phyloP scores from a whole-genome alignment of 148 eudicot species.

The Euryodendron excelsum region DNA sequence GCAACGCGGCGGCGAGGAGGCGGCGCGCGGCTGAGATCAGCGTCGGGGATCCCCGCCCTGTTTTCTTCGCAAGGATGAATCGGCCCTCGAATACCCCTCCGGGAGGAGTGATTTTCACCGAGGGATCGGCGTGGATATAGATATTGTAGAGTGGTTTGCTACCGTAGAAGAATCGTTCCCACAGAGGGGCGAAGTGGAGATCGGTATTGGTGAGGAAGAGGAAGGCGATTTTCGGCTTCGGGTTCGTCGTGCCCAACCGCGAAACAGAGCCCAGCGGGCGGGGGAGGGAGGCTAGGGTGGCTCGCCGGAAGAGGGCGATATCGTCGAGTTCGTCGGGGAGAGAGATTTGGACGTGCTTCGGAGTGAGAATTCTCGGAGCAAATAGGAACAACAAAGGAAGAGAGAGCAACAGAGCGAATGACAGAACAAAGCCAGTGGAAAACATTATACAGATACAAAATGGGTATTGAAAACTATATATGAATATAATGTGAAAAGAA shows the following conservation, averaged over 20 bases:
- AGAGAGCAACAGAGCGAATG: constrained; percentile 24
- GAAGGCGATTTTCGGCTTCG: constrained; percentile 62
- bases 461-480: too few species aligned
- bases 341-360: constrained; percentile 40
- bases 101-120: constrained; percentile 22
- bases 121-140: constrained; percentile 62
- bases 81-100: constrained; percentile 41
- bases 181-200: constrained; percentile 61
- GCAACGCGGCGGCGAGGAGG: constrained; percentile 50
- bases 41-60: constrained; percentile 52
- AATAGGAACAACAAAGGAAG: constrained; percentile 29
- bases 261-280: too few species aligned
- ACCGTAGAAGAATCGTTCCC: constrained; percentile 49
- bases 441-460: constrained; percentile 15
- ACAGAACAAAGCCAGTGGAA: constrained; percentile 24
- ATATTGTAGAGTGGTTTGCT: constrained; percentile 38
- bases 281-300: constrained; percentile 41
- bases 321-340: constrained; percentile 64
- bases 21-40: constrained; percentile 64
- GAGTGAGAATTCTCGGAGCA: constrained; percentile 22
- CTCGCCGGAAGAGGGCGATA: constrained; percentile 56
- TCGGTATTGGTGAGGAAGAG: constrained; percentile 56
- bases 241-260: constrained; percentile 31
- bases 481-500: too few species aligned
- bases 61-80: constrained; percentile 29